Base-by-base conservation (phyloP, 225 moss, liverwort and hornwort genomes). In the Climacium dendroides region DNA sequence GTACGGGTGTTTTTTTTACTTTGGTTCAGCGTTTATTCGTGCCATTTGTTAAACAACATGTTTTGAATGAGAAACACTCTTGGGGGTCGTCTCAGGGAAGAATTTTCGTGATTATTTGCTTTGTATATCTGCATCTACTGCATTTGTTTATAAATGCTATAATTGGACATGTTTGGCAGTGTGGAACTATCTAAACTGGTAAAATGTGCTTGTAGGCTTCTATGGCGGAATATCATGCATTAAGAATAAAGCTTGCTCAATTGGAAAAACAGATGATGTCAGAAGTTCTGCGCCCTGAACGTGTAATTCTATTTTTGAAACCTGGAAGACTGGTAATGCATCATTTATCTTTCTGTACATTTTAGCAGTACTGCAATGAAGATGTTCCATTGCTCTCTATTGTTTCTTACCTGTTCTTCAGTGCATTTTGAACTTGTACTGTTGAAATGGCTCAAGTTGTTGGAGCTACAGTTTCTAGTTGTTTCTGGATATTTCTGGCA, bases 191-290 rank as follows among this genome's bases (percentile, higher is more conserved):
- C 84, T 89, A 34, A 92, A 79, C 50, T 87, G 83, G 34, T 60
- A 19, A 80, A 83, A 16, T 89, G 60, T 87, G 83, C 79, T 75
- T 89, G 92, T 89, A 97, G 97, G 91, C 87, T 79, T 95, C 95
- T 26, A 93, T 93, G 93, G 95, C 94, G 75, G 94, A 97, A 80
- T 98, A 98, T 88, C 96, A 98, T 91, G 92, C 94, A 61, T 78
- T 96, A 67, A 95, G 97, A 88, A 80, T 98, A 77, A 94, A 95
- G 85, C 87, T 97, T 71, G 93, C 97, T 85, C 93, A 93, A 20
- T 85, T 98, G 84, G 98, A 97, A 87, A 98, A 97, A 82, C 92
- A 95, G 90, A 95, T 98, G 96, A 97, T 98, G 98, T 91, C 95
- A 72, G 96, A 98, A 90, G 95, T 98, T 84, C 91, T 98, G 75